Conservation (phyloP, 1,284 basidiomycete species). For the Sanghuangporus baumii region DNA sequence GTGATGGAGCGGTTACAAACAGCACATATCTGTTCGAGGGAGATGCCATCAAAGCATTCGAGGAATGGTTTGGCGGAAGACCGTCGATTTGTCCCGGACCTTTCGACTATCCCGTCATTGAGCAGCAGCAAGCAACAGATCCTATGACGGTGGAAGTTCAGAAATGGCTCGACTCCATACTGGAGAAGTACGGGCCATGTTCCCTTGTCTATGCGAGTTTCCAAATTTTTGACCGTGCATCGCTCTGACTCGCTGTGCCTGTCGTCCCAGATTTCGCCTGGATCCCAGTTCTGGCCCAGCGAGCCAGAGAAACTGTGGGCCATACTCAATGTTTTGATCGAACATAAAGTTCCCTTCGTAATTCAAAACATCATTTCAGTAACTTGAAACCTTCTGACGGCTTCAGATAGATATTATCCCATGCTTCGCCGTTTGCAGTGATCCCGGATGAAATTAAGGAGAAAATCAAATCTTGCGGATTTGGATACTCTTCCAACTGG, state of each 20-base stretch:
- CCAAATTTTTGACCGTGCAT: neutral
- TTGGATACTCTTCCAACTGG: constrained; percentile 16
- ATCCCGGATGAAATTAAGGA: constrained; percentile 8
- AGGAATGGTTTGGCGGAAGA: constrained; percentile 5
- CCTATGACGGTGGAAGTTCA: neutral
- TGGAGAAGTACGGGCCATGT: constrained; percentile 10
- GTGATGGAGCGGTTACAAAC: constrained; percentile 9
- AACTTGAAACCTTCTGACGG: neutral
- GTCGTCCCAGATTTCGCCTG: constrained; percentile 15
- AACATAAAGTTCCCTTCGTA: constrained; percentile 15
- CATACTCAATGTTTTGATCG: constrained; percentile 9
- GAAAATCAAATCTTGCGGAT: constrained; percentile 12
- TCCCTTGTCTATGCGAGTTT: constrained; percentile 16
- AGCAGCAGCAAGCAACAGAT: neutral
- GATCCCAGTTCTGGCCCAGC: constrained; percentile 14
- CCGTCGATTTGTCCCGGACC: constrained; percentile 6
- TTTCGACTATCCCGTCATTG: constrained; percentile 3
- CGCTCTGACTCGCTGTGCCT: neutral
- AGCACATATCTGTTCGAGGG: neutral
- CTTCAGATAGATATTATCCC: constrained; percentile 6
- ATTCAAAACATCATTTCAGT: neutral
- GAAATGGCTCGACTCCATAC: neutral
- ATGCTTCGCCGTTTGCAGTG: constrained; percentile 9
- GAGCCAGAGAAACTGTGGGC: constrained; percentile 12
- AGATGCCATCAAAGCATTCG: neutral